Base-by-base conservation (phyloP, 495 filamentous ascomycete genomes). In the Talaromyces adpressus region DNA sequence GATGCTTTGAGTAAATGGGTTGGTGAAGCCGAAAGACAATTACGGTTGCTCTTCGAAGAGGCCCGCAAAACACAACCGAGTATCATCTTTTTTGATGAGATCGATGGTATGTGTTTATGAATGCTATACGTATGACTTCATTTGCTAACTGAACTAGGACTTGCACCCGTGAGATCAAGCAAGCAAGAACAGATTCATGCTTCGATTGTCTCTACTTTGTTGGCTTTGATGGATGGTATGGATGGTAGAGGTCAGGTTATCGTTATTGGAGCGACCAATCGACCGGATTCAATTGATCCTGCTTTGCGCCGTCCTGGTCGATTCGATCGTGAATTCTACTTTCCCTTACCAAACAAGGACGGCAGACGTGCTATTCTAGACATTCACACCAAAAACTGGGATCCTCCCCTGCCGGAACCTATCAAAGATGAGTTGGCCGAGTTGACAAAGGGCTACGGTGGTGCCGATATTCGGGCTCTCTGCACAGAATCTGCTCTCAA, bases 71-170 rank as follows among this genome's bases (percentile, higher is more conserved):
- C 86, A 8, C 95, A 98, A 70, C 94, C 94, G 1, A 97, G 92
- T 71, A 98, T 98, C 73, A 98, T 98, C 70, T 98, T 98, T 79
- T 98, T 98, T 67, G 94, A 98, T 73, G 94, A 98, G 72, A 98
- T 98, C 65, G 94, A 98, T 77, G 94, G 91, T 82, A 70, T 73
- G 80, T 36, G 34, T 1, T 12, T 4, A 12, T 36, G 1, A 12
- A 12, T 12, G 8, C 34, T 36, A 36, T 12, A 36, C 34, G 7
- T 8, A 36, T 36, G 34, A 36, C 34, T 36, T 3, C 34, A 36
- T 36, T 36, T 39, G 11, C 36, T 41, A 6, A 41, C 36, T 9
- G 14, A 41, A 41, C 23, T 57, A 84, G 82, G 86, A 32, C 83
- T 98, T 63, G 94, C 94, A 1, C 94, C 94, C 54, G 93, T 97